Percentiles rank a stretch among this genome's conserved stretches.
These are phyloP conservation scores for Xylaria sp. DNA, from an alignment of 2,329 filamentous ascomycete species.

Conservation along the genomic window DNA sequence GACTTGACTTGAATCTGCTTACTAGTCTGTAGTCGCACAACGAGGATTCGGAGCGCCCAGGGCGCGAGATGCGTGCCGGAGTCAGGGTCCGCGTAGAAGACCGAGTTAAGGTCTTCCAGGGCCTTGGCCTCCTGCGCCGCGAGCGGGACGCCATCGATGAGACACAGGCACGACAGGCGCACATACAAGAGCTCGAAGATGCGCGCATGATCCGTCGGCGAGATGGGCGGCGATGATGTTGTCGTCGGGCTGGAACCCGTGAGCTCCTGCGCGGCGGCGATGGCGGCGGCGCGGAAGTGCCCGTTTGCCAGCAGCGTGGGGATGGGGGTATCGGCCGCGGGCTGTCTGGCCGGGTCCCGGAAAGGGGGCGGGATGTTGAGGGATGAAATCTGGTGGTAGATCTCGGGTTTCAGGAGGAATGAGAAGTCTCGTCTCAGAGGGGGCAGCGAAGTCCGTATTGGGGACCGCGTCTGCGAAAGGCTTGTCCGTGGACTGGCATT, in stretches of 20 bases:
- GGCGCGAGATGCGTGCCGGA: slow-evolving; percentile 73
- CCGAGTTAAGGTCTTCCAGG: slow-evolving; percentile 65
- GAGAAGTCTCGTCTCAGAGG: slow-evolving; percentile 69
- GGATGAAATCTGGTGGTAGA: slow-evolving; percentile 80
- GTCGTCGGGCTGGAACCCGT: slow-evolving; percentile 47
- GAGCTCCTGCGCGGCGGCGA: slow-evolving; percentile 67
- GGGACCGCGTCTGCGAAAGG: slow-evolving; percentile 31
- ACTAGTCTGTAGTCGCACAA: slow-evolving; percentile 78
- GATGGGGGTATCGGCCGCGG: slow-evolving; percentile 68
- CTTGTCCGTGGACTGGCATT: slow-evolving; percentile 36
- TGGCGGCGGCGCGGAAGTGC: slow-evolving; percentile 81
- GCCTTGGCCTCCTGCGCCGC: slow-evolving; percentile 71
- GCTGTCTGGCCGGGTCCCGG: slow-evolving; percentile 69
- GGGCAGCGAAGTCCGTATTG: slow-evolving; percentile 24
- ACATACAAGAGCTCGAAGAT: slow-evolving; percentile 83
- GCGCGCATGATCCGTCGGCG: slow-evolving; percentile 62
- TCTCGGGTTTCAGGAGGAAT: slow-evolving; percentile 77
- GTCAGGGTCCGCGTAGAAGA: slow-evolving; percentile 61
- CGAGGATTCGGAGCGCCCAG: slow-evolving; percentile 84
- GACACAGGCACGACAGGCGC: slow-evolving; percentile 79
- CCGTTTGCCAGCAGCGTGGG: slow-evolving; percentile 70
- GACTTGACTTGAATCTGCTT: not conserved
- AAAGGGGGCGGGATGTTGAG: slow-evolving; percentile 69
- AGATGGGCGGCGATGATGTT: slow-evolving; percentile 46
- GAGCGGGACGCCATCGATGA: slow-evolving; percentile 74